Conservation (phyloP, 495 filamentous ascomycete genomes). For the Lasiosphaeria ovina region DNA sequence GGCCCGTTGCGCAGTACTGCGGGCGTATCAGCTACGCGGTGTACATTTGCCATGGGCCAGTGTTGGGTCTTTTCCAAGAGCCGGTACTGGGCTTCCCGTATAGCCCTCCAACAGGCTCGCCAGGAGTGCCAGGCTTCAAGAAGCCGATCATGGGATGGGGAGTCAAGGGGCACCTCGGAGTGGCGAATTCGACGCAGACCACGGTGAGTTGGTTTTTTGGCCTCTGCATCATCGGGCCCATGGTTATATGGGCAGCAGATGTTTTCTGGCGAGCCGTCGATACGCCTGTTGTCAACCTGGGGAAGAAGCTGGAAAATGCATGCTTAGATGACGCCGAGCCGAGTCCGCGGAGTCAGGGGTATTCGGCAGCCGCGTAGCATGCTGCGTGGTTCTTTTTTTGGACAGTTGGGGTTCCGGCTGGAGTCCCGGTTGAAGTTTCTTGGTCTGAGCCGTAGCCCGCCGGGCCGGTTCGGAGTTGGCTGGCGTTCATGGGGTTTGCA, state of each 20-base stretch:
- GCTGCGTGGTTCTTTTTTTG: background rate
- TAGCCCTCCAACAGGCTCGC: constrained; percentile 22
- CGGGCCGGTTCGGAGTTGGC: no score
- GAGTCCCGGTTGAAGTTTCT: no score
- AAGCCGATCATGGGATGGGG: constrained; percentile 26
- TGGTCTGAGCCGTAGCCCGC: no score
- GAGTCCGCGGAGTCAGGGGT: constrained; percentile 22
- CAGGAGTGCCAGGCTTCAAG: constrained; percentile 26
- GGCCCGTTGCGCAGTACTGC: constrained; percentile 58
- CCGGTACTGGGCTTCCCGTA: constrained; percentile 37
- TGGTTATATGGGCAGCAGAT: constrained; percentile 58
- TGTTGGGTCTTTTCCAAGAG: constrained; percentile 51
- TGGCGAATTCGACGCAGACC: constrained; percentile 48
- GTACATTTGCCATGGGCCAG: constrained; percentile 60
- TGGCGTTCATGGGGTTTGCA: no score
- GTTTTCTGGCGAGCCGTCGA: constrained; percentile 60
- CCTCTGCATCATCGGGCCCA: constrained; percentile 47
- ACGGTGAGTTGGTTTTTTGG: constrained; percentile 52
- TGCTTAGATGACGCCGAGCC: constrained; percentile 30
- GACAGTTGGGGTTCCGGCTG: background rate
- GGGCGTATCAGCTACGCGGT: constrained; percentile 61
- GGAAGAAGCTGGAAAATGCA: constrained; percentile 50
- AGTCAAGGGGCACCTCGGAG: constrained; percentile 54
- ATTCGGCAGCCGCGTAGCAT: constrained; percentile 24
- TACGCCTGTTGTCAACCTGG: constrained; percentile 55